These are phyloP conservation scores for Lyophyllum decastes DNA, from an alignment of 768 basidiomycete species.

Conservation along the genomic window DNA sequence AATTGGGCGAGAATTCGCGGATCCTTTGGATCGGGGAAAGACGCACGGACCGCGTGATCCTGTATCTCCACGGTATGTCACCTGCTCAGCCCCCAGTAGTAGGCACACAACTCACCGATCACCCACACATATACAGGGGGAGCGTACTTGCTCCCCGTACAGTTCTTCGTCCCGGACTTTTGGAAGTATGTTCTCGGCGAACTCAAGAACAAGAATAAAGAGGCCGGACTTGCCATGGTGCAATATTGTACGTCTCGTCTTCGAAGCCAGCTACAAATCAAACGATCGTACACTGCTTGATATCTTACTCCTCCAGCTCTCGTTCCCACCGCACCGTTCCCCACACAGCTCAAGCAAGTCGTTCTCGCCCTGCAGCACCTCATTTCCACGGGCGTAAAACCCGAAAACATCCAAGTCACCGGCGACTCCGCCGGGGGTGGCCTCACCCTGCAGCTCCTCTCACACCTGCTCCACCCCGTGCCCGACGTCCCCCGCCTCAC, in stretches of 20 bases:
- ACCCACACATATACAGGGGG: constrained; percentile 24
- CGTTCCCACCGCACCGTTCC: constrained; percentile 27
- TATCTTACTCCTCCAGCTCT: constrained; percentile 17
- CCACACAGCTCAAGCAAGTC: constrained; percentile 28
- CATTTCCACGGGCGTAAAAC: constrained; percentile 24
- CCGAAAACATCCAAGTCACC: constrained; percentile 26
- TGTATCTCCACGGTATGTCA: constrained; percentile 32
- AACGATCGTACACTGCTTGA: no score
- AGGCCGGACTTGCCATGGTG: constrained; percentile 24
- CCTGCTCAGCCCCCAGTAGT: background rate
- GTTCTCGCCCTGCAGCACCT: constrained; percentile 28
- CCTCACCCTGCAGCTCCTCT: constrained; percentile 28
- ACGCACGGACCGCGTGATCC: constrained; percentile 30
- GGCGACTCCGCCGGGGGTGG: constrained; percentile 37
- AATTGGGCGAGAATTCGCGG: constrained; percentile 26
- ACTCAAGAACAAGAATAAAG: constrained; percentile 11
- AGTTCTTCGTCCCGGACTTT: constrained; percentile 19
- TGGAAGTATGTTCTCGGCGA: constrained; percentile 24
- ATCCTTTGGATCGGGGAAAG: constrained; percentile 35
- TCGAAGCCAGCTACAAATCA: no score
- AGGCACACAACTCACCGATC: background rate
- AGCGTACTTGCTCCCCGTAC: constrained; percentile 23
- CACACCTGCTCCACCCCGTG: constrained; percentile 31
- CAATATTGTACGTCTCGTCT: constrained; percentile 22
- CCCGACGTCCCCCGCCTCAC: constrained; percentile 15